Conservation (phyloP, 345 rosid species). For the Citrus hindsii region DNA sequence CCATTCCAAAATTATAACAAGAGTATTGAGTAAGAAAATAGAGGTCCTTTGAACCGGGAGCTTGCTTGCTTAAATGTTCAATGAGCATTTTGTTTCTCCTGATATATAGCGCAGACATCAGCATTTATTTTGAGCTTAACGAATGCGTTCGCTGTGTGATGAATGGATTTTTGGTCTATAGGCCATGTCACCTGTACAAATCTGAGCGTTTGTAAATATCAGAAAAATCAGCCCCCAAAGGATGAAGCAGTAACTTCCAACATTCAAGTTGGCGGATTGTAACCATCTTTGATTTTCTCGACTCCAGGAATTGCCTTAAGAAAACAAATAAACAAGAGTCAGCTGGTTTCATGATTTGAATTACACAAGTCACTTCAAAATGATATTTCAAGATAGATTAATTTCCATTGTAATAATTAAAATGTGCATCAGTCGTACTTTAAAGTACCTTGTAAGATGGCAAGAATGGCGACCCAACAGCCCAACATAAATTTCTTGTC, state of each 20-base stretch:
- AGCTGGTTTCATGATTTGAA: neutral
- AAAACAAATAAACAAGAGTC: neutral
- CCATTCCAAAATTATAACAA: no score
- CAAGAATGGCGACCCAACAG: constrained; percentile 66
- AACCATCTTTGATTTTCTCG: constrained; percentile 58
- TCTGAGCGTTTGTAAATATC: constrained; percentile 55
- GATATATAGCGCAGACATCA: neutral
- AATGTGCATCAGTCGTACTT: constrained; percentile 35
- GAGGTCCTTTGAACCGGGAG: constrained; percentile 55
- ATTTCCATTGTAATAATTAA: no score
- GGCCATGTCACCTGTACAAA: constrained; percentile 32
- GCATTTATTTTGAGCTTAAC: no score
- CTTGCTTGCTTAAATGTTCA: constrained; percentile 48
- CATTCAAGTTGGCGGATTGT: constrained; percentile 92
- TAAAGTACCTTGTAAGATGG: constrained; percentile 57
- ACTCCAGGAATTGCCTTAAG: constrained; percentile 55
- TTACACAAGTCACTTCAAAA: neutral
- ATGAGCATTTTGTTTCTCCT: constrained; percentile 75
- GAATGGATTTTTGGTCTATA: neutral
- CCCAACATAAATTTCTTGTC: constrained; percentile 72
- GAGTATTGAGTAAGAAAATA: constrained; percentile 32
- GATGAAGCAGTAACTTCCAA: constrained; percentile 57
- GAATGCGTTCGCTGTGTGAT: neutral
- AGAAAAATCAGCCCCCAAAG: constrained; percentile 52
- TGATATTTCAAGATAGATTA: neutral